Evolutionary conservation across 1,284 basidiomycete species (phyloP).

Genomic region (Pascua guehoae): DNA sequence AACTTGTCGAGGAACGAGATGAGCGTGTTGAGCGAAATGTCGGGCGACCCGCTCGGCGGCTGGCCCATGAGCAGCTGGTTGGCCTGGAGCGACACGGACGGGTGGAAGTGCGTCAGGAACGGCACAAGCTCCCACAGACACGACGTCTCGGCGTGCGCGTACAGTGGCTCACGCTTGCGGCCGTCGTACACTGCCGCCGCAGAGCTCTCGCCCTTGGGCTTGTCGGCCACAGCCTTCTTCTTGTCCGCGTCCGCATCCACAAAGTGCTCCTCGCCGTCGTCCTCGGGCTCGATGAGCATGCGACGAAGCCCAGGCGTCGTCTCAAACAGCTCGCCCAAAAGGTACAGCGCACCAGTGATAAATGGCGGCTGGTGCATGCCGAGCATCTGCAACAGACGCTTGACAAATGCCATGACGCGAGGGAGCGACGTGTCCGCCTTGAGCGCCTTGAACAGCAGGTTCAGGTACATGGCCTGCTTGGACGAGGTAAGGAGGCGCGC

Average conservation of each 20-base stretch:
- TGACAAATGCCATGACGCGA: slow-evolving; percentile 77
- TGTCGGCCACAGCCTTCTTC: background rate
- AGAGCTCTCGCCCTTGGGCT: slow-evolving; percentile 8
- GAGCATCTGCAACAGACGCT: slow-evolving; percentile 82
- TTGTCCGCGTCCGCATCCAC: slow-evolving; percentile 46
- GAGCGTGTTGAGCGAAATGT: slow-evolving; percentile 88
- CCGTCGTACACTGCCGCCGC: slow-evolving; percentile 63
- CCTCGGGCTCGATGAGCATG: slow-evolving; percentile 58
- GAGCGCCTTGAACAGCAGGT: slow-evolving; percentile 87
- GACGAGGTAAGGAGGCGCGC: slow-evolving; percentile 74
- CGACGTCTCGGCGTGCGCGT: slow-evolving; percentile 74
- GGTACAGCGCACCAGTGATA: slow-evolving; percentile 75
- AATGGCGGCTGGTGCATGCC: slow-evolving; percentile 77
- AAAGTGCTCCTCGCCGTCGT: slow-evolving; percentile 56
- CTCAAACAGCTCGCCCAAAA: slow-evolving; percentile 67
- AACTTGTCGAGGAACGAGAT: slow-evolving; percentile 85
- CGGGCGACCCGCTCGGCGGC: slow-evolving; percentile 70
- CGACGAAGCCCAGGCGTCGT: slow-evolving; percentile 65
- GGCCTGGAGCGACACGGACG: slow-evolving; percentile 81
- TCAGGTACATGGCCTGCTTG: slow-evolving; percentile 97
- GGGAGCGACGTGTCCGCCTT: slow-evolving; percentile 66
- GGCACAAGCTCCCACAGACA: slow-evolving; percentile 86
- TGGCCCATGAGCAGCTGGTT: slow-evolving; percentile 68
- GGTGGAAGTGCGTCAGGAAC: slow-evolving; percentile 84
- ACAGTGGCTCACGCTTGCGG: slow-evolving; percentile 85